These are phyloP conservation scores for Saccharomycopsis crataegensis DNA, from an alignment of 1,139 yeast species.

Conservation along the genomic window DNA sequence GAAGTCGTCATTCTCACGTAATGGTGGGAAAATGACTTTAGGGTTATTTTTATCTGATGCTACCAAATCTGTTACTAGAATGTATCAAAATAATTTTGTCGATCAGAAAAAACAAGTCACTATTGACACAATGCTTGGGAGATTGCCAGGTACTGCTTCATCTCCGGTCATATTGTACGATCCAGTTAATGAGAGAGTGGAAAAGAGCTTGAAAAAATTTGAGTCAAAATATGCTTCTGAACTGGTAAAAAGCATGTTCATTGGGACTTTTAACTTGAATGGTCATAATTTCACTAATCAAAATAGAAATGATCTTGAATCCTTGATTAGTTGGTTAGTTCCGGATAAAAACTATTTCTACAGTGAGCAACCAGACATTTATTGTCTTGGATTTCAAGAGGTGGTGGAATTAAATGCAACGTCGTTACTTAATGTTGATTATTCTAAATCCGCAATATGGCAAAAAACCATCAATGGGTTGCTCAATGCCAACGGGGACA, in stretches of 20 bases:
- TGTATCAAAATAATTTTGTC: constrained; percentile 92
- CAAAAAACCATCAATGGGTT: constrained; percentile 49
- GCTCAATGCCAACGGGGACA: constrained; percentile 36
- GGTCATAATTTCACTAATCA: constrained; percentile 43
- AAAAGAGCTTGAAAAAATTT: constrained; percentile 45
- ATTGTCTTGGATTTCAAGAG: constrained; percentile 88
- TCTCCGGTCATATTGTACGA: constrained; percentile 69
- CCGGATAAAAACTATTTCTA: constrained; percentile 43
- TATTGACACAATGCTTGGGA: constrained; percentile 80
- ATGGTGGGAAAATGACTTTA: constrained; percentile 84
- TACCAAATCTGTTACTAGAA: constrained; percentile 88
- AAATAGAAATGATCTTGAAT: constrained; percentile 22
- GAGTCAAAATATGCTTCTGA: constrained; percentile 54
- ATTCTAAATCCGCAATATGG: constrained; percentile 58
- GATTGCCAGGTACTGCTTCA: constrained; percentile 54
- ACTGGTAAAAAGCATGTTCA: constrained; percentile 55
- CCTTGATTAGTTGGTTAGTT: constrained; percentile 62
- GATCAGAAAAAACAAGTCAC: constrained; percentile 85
- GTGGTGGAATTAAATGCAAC: constrained; percentile 87
- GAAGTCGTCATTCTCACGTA: constrained; percentile 83
- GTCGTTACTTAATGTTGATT: constrained; percentile 65
- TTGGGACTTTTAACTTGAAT: constrained; percentile 85
- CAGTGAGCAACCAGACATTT: constrained; percentile 51
- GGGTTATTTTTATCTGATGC: constrained; percentile 97
- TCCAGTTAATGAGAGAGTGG: constrained; percentile 80